Conservation (phyloP, 2,329 filamentous ascomycete species). For the Trematosphaeria pertusa region DNA sequence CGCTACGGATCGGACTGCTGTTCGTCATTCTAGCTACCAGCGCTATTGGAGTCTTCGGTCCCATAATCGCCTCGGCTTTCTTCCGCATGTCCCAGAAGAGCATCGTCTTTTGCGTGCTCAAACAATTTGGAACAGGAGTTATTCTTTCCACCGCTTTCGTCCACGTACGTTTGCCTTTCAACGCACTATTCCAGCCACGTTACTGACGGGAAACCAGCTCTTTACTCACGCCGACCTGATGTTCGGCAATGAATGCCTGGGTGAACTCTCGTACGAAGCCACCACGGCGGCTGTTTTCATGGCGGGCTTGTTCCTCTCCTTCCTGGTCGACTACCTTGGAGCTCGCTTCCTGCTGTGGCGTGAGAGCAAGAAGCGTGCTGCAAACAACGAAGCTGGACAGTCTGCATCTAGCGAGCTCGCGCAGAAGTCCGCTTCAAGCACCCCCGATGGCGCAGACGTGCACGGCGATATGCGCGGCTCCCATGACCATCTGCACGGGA, state of each 20-base stretch:
- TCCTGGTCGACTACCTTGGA: constrained; percentile 72
- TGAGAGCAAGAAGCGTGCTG: constrained; percentile 24
- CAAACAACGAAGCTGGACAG: constrained; percentile 25
- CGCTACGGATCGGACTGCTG: constrained; percentile 72
- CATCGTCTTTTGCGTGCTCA: constrained; percentile 67
- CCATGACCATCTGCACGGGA: constrained; percentile 28
- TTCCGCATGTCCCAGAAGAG: constrained; percentile 58
- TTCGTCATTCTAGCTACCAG: constrained; percentile 76
- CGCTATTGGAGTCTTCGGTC: constrained; percentile 71
- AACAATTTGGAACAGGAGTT: constrained; percentile 76
- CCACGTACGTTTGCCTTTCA: constrained; percentile 57
- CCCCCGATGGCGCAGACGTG: constrained; percentile 21
- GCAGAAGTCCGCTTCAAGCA: too few relatives aligned
- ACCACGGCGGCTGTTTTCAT: constrained; percentile 75
- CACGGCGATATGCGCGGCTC: constrained; percentile 14
- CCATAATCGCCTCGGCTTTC: constrained; percentile 68
- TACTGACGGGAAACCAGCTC: constrained; percentile 58
- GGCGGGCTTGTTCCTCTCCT: constrained; percentile 76
- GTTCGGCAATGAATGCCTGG: constrained; percentile 74
- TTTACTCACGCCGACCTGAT: constrained; percentile 76
- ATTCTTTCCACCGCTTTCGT: constrained; percentile 76
- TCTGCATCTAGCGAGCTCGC: too few relatives aligned
- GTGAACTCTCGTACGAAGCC: constrained; percentile 70
- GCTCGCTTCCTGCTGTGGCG: constrained; percentile 62
- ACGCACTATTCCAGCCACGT: neutral